phyloP scores from a whole-genome alignment of 306 rosid genomes.

The Delonix regia region DNA sequence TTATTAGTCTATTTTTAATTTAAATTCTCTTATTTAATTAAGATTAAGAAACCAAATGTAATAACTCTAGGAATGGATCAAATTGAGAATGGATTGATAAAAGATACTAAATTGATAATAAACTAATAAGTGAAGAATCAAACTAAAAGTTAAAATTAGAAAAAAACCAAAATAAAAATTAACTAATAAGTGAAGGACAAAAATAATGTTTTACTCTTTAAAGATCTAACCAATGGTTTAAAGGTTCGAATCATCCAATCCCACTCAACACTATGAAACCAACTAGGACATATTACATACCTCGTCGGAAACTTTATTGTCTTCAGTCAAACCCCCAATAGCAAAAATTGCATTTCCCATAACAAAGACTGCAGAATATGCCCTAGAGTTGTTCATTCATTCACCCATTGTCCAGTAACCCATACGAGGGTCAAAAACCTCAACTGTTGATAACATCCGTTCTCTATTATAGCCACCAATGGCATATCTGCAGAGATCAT shows the following conservation, averaged over 20 bases:
- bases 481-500: slow-evolving; percentile 44
- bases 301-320: slow-evolving; percentile 25
- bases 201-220: too few species aligned
- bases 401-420: slow-evolving; percentile 45
- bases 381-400: slow-evolving; percentile 43
- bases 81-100: too few species aligned
- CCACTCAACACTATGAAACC: not conserved
- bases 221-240: too few species aligned
- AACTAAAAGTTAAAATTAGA: too few species aligned
- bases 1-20: too few species aligned
- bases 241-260: not conserved
- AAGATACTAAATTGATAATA: too few species aligned
- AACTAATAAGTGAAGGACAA: too few species aligned
- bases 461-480: slow-evolving; percentile 51
- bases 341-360: slow-evolving; percentile 45
- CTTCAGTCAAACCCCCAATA: slow-evolving; percentile 45
- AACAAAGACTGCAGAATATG: slow-evolving; percentile 37
- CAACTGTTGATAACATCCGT: slow-evolving; percentile 43
- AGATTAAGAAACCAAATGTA: too few species aligned
- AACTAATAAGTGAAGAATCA: too few species aligned
- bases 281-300: slow-evolving; percentile 26
- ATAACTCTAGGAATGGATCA: too few species aligned
- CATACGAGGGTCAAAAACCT: slow-evolving; percentile 50
- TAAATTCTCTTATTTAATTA: too few species aligned
- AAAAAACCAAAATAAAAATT: too few species aligned